These are phyloP conservation scores for Berkeleyomyces basicola DNA, from an alignment of 2,329 filamentous ascomycete genomes.

Conservation along the genomic window DNA sequence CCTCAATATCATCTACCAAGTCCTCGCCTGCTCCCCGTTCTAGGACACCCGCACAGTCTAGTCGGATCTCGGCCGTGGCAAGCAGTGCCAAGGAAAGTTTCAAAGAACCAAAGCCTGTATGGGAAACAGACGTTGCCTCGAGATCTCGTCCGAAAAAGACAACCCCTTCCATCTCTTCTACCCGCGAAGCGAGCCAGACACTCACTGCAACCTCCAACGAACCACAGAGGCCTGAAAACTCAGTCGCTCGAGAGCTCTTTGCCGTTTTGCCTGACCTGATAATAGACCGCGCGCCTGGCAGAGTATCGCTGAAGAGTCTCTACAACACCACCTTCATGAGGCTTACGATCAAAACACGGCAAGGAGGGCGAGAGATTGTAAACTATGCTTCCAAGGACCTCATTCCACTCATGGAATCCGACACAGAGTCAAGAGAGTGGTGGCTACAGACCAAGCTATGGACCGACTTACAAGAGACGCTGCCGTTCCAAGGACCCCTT, in stretches of 20 bases:
- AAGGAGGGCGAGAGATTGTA: neutral
- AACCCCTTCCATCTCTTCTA: neutral
- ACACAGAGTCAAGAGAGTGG: neutral
- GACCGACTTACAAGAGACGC: neutral
- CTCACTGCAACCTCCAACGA: neutral
- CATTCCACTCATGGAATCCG: constrained; percentile 9
- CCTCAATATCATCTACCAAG: neutral
- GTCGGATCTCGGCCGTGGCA: neutral
- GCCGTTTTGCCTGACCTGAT: constrained; percentile 3
- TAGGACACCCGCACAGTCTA: neutral
- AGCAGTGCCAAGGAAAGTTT: neutral
- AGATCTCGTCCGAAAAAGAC: neutral
- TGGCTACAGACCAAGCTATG: constrained; percentile 4
- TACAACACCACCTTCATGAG: neutral
- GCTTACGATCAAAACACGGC: constrained; percentile 1
- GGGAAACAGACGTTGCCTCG: neutral
- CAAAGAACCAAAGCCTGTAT: neutral
- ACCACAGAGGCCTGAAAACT: neutral
- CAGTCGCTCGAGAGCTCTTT: neutral
- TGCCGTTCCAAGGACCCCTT: neutral
- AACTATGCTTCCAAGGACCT: constrained; percentile 5
- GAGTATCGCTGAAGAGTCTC: neutral
- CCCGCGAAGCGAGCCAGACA: neutral
- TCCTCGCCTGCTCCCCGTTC: neutral
- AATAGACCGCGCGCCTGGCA: neutral